Conservation (phyloP, 805 yeast species). For the Torulaspora gathmanii region DNA sequence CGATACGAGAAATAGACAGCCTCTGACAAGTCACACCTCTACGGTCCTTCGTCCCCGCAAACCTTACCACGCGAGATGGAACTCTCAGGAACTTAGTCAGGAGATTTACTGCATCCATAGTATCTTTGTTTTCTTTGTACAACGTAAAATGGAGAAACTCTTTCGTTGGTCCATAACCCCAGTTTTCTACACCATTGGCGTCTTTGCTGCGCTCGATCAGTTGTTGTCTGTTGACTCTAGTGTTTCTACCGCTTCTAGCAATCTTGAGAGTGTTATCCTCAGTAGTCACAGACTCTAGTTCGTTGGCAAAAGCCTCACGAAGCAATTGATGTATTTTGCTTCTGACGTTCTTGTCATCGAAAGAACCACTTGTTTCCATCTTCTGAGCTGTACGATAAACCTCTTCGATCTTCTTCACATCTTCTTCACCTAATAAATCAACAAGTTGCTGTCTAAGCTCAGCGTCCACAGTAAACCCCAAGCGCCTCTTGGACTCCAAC, state of each 20-base stretch:
- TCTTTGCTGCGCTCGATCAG: slow-evolving; percentile 37
- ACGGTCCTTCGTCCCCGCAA: slow-evolving; percentile 95
- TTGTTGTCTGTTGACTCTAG: slow-evolving; percentile 39
- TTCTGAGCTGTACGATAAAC: slow-evolving; percentile 52
- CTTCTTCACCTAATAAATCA: slow-evolving; percentile 55
- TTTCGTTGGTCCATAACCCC: slow-evolving; percentile 69
- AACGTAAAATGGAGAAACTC: slow-evolving; percentile 70
- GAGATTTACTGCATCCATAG: slow-evolving; percentile 87
- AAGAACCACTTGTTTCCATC: slow-evolving; percentile 52
- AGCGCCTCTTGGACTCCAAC: slow-evolving; percentile 29
- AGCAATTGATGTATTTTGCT: slow-evolving; percentile 73
- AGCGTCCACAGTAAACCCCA: slow-evolving; percentile 41
- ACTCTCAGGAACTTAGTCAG: slow-evolving; percentile 68
- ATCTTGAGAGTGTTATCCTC: slow-evolving; percentile 60
- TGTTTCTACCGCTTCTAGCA: slow-evolving; percentile 46
- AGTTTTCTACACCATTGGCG: slow-evolving; percentile 52
- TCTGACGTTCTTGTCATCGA: slow-evolving; percentile 67
- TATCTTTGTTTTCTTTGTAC: slow-evolving; percentile 92
- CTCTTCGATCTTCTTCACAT: slow-evolving; percentile 50
- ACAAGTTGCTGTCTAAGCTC: slow-evolving; percentile 47
- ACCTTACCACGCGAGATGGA: slow-evolving; percentile 66
- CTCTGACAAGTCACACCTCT: slow-evolving; percentile 93
- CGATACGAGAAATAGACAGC: slow-evolving; percentile 61
- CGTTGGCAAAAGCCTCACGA: slow-evolving; percentile 66
- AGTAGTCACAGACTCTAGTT: slow-evolving; percentile 75